Conservation (phyloP, 768 basidiomycete genomes). For the Suillus americanus region DNA sequence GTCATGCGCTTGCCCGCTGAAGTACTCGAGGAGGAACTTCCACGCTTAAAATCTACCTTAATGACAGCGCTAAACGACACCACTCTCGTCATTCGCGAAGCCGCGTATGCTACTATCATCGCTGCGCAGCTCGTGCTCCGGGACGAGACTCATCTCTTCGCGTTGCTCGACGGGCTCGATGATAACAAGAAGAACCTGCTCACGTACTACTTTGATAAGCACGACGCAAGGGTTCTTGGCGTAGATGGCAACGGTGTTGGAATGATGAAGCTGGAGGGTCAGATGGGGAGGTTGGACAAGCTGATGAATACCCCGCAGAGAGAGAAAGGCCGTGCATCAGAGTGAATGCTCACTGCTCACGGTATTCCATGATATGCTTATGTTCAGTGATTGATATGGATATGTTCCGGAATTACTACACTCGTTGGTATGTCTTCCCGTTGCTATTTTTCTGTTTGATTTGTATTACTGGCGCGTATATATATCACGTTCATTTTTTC, state of each 20-base stretch:
- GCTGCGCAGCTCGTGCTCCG: conserved; percentile 80
- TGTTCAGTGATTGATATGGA: not conserved
- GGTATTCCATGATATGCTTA: not conserved
- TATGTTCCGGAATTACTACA: not conserved
- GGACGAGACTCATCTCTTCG: conserved; percentile 82
- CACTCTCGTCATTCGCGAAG: conserved; percentile 80
- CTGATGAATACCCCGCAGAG: conserved; percentile 72
- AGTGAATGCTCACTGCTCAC: conserved; percentile 5
- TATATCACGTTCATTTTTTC: conserved; percentile 10
- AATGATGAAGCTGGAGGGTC: conserved; percentile 72
- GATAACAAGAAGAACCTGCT: conserved; percentile 89
- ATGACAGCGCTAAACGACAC: conserved; percentile 71
- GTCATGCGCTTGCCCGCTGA: conserved; percentile 78
- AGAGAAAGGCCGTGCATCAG: conserved; percentile 28
- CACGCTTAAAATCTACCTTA: conserved; percentile 69
- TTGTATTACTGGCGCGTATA: conserved; percentile 8
- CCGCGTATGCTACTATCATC: conserved; percentile 79
- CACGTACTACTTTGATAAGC: conserved; percentile 88
- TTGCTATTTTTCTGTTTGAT: conserved; percentile 5
- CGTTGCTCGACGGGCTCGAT: conserved; percentile 77
- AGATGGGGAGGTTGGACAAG: conserved; percentile 78
- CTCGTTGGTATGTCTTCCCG: not conserved
- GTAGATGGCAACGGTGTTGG: conserved; percentile 41
- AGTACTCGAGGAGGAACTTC: conserved; percentile 85
- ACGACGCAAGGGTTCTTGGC: conserved; percentile 61